A percentile compares a stretch with the other conserved stretches of the same genome.
These are phyloP conservation scores for Lactifluus echinatus DNA, from an alignment of 768 basidiomycete genomes.

Conservation along the genomic window DNA sequence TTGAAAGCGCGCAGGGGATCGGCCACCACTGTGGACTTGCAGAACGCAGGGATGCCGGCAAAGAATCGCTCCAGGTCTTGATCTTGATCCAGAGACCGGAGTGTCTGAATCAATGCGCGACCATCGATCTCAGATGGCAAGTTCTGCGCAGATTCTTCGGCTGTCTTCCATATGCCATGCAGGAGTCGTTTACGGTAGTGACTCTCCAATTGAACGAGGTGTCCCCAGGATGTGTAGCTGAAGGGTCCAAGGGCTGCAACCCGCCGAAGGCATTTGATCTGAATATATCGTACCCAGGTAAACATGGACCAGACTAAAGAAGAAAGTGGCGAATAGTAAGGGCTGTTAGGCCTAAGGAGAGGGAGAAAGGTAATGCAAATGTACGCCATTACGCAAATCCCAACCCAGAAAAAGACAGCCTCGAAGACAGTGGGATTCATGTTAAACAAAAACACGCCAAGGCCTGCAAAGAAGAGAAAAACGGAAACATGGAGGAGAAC, in stretches of 20 bases:
- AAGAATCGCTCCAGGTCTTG: background rate
- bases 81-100: background rate
- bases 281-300: background rate
- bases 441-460: background rate
- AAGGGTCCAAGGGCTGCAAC: background rate
- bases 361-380: background rate
- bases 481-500: background rate
- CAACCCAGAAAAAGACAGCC: background rate
- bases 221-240: background rate
- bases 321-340: background rate
- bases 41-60: background rate
- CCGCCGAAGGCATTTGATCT: background rate
- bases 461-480: background rate
- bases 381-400: background rate
- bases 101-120: background rate
- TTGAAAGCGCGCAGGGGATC: background rate
- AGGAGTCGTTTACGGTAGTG: background rate
- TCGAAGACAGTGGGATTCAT: background rate
- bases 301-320: background rate
- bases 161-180: background rate
- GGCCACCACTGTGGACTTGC: background rate
- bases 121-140: background rate
- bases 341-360: background rate
- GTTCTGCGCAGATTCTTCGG: background rate
- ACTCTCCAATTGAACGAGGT: background rate